Evolutionary conservation across 768 basidiomycete genomes (phyloP).

Genomic region (Kwoniella newhampshirensis): DNA sequence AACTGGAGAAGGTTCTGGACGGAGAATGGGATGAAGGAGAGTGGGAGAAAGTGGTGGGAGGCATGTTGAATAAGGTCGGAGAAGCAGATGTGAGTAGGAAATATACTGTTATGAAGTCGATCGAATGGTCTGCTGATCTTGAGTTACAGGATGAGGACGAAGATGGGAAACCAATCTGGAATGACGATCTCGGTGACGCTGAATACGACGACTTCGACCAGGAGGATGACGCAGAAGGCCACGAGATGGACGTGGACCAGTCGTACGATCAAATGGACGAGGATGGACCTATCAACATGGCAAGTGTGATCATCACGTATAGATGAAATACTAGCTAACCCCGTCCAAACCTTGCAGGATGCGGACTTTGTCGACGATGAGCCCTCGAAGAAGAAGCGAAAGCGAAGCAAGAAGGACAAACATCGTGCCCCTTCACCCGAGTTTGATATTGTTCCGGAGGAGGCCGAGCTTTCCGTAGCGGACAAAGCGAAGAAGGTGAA

Average conservation of each 20-base stretch:
- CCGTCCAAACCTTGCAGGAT: slow-evolving; percentile 37
- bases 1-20: slow-evolving; percentile 77
- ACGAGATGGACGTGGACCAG: slow-evolving; percentile 58
- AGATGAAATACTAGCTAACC: neutral
- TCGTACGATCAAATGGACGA: slow-evolving; percentile 52
- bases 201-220: slow-evolving; percentile 60
- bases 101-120: no score
- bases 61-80: slow-evolving; percentile 63
- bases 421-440: slow-evolving; percentile 6
- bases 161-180: slow-evolving; percentile 80
- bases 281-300: slow-evolving; percentile 57
- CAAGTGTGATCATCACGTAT: slow-evolving; percentile 8
- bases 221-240: slow-evolving; percentile 59
- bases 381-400: slow-evolving; percentile 38
- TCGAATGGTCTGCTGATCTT: no score
- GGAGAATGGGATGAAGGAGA: slow-evolving; percentile 87
- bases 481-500: slow-evolving; percentile 80
- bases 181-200: slow-evolving; percentile 74
- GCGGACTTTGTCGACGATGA: slow-evolving; percentile 45
- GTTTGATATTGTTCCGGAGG: neutral
- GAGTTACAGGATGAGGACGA: slow-evolving; percentile 54
- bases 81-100: slow-evolving; percentile 37
- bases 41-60: slow-evolving; percentile 79
- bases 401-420: slow-evolving; percentile 40
- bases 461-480: slow-evolving; percentile 64